Evolutionary conservation across 768 basidiomycete genomes (phyloP).

Genomic region (Hericium erinaceus): DNA sequence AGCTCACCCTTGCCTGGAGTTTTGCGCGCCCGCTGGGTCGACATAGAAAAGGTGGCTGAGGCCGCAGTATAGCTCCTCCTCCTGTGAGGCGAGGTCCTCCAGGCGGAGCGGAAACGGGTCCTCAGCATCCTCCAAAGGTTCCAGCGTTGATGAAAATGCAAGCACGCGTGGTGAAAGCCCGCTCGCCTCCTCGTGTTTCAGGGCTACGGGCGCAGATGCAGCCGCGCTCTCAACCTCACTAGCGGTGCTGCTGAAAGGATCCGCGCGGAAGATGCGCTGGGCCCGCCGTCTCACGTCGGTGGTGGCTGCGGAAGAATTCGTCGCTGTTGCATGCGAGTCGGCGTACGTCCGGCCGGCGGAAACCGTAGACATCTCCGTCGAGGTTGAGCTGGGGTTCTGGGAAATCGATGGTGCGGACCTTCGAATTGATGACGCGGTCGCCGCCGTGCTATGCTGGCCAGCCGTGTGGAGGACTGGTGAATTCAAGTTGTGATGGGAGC

Average conservation of each 20-base stretch:
- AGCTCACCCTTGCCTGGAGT: no score
- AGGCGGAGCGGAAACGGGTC: constrained; percentile 15
- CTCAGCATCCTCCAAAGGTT: constrained; percentile 11
- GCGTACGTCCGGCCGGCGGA: no score
- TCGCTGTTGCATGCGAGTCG: not conserved
- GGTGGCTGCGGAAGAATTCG: not conserved
- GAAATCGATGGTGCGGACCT: no score
- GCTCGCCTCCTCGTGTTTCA: not conserved
- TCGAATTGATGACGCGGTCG: no score
- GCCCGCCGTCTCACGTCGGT: not conserved
- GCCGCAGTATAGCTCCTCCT: constrained; percentile 11
- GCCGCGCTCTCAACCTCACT: not conserved
- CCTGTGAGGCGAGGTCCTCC: constrained; percentile 10
- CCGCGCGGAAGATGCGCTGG: not conserved
- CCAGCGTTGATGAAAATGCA: constrained; percentile 6
- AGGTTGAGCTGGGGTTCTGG: no score
- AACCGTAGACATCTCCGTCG: no score
- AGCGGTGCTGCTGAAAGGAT: not conserved
- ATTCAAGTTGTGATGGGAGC: no score
- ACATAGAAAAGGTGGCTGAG: constrained; percentile 11
- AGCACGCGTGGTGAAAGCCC: not conserved
- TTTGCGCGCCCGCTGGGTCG: not conserved
- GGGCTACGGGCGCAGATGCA: not conserved
- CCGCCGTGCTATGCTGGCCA: no score
- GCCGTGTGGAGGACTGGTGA: no score